Evolutionary conservation across 768 basidiomycete species (phyloP), one percentile per base, ranked within the genome.

Genomic region (Lactarius psammicola): DNA sequence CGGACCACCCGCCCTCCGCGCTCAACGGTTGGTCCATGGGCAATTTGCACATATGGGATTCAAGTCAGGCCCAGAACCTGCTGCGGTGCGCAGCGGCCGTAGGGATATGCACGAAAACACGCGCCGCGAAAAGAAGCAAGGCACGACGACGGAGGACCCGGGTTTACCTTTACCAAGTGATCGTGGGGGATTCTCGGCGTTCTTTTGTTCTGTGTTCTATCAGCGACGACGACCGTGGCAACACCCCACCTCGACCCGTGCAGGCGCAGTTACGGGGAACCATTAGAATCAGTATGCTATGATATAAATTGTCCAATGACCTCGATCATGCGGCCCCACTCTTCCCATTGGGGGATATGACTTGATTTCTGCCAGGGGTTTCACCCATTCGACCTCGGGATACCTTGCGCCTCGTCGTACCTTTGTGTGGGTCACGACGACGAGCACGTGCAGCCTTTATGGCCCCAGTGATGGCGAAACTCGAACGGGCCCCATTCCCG

Each of bases 341-440:
- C 78, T 65, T 78, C 77, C 66, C 70, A 72, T 31, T 73, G 74
- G 46, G 76, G 64, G 64, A 73, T 72, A 66, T 78, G 76, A 36
- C 72, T 66, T 33, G 74, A 75, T 18, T 75, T 61, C 2, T 71
- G 42, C 68, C 33, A 76, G 74, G 38, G 70, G 40, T 7, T 42
- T 70, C 30, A 75, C 71, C 76, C 76, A 78, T 56, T 73, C 76
- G 23, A 74, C 73, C 31, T 71, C 69, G 31, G 72, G 67, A 15
- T 70, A 64, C 80, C 79, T 26, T 76, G 73, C 55, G 77, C 80
- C 60, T 75, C 73, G 62, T 81, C 82, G 61, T 78, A 72, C 77
- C 78, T 36, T 80, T 79, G 51, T 78, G 5, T 75, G 75, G 6
- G 18, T 20, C 17, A 68, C 69, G 31, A 64, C 58, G 62, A 78